Evolutionary conservation across 2,329 filamentous ascomycete species (phyloP), one percentile per base, ranked within the genome.

Genomic region (Sphaerulina musiva): DNA sequence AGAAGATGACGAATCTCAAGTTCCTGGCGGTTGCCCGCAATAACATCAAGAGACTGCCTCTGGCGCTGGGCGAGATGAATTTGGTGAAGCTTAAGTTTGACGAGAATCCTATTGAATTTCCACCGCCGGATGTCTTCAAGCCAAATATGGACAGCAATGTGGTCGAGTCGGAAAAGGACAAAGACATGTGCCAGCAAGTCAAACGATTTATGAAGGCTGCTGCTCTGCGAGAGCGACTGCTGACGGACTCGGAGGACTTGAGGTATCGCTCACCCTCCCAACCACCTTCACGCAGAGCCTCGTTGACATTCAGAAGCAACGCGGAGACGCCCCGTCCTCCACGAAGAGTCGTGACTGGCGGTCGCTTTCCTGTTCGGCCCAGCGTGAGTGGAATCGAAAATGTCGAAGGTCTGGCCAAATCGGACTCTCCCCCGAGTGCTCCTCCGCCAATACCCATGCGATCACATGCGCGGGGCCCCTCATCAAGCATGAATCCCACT

Each of bases 11-110:
- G 4, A 95, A 89, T 1, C 76, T 97, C 59, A 95, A 95, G 67
- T 91, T 96, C 12, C 77, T 97, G 51, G 91, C 90, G 2, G 80
- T 96, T 36, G 86, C 88, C 62, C 88, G 87, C 67, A 96, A 96
- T 69, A 82, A 86, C 56, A 89, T 97, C 63, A 84, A 89, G 59
- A 85, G 91, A 62, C 75, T 97, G 14, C 92, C 92, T 1, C 74
- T 87, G 6, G 91, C 88, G 60, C 74, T 97, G 20, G 89, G 88
- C 51, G 90, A 95, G 60, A 95, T 96, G 87, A 93, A 89, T 52
- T 74, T 97, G 55, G 88, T 92, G 68, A 87, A 95, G 61, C 78
- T 97, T 53, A 95, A 95, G 70, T 82, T 96, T 36, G 87, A 92
- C 54, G 89, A 89, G 44, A 96, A 96, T 63, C 88, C 88, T 7